phyloP scores from a whole-genome alignment of 2,329 filamentous ascomycete species.

The Neofusicoccum laricinum region DNA sequence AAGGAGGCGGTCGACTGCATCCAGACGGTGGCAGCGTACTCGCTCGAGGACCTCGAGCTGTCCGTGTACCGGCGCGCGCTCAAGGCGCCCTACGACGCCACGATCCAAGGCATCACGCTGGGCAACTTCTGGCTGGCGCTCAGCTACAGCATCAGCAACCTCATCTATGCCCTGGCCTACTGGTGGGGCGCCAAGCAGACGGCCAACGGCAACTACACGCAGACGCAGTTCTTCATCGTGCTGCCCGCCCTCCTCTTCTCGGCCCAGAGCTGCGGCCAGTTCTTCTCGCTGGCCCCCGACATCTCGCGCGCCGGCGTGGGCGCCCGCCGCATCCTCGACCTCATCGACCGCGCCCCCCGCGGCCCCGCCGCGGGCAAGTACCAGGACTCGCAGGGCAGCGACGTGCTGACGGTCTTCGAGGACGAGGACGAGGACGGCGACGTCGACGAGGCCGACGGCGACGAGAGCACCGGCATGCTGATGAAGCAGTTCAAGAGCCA shows the following conservation, averaged over 20 bases:
- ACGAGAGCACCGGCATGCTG: background rate
- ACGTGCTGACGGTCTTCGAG: background rate
- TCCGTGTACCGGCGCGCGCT: conserved; percentile 36
- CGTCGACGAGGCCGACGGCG: background rate
- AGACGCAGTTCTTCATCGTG: conserved; percentile 54
- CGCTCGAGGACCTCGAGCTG: conserved; percentile 37
- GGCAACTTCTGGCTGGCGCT: conserved; percentile 12
- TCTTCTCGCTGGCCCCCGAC: conserved; percentile 56
- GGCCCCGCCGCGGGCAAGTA: background rate
- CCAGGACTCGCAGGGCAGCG: background rate
- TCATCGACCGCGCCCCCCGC: background rate
- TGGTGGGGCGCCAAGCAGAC: conserved; percentile 60
- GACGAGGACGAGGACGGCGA: background rate
- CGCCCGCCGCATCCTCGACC: background rate
- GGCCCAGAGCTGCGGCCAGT: conserved; percentile 64
- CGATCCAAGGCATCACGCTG: conserved; percentile 41
- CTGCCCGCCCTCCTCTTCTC: conserved; percentile 68
- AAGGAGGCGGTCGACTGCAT: conserved; percentile 42
- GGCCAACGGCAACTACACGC: conserved; percentile 44
- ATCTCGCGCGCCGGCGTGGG: background rate
- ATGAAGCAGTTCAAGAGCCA: conserved; percentile 3
- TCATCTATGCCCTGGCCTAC: conserved; percentile 65
- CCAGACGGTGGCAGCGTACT: conserved; percentile 40
- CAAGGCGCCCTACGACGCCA: conserved; percentile 20
- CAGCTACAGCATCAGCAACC: conserved; percentile 39